Evolutionary conservation across 2,329 filamentous ascomycete genomes (phyloP).

Genomic region (Cladosporium sp.): DNA sequence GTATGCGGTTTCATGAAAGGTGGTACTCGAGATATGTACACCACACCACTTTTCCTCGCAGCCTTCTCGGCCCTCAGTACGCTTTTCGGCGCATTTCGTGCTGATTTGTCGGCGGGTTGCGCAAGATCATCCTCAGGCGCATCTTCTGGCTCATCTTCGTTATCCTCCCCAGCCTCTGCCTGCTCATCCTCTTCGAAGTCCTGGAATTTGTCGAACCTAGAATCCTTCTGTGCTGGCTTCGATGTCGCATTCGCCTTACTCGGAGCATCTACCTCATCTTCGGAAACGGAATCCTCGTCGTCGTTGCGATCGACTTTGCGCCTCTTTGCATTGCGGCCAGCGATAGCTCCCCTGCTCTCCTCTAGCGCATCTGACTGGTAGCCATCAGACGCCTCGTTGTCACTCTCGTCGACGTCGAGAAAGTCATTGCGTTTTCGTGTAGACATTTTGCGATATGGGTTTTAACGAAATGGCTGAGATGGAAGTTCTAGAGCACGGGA

Average conservation of each 20-base stretch:
- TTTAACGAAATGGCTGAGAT: background rate
- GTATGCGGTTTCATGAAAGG: conserved; percentile 84
- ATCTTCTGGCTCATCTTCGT: conserved; percentile 19
- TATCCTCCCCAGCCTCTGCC: conserved; percentile 15
- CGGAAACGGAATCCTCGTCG: conserved; percentile 25
- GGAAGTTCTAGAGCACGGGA: background rate
- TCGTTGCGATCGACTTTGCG: conserved; percentile 50
- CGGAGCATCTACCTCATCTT: conserved; percentile 14
- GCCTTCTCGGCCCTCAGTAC: conserved; percentile 59
- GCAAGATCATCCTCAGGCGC: conserved; percentile 1
- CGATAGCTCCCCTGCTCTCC: conserved; percentile 54
- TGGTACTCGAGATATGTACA: conserved; percentile 77
- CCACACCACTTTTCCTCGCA: conserved; percentile 67
- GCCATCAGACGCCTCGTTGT: conserved; percentile 40
- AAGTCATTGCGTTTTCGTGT: conserved; percentile 67
- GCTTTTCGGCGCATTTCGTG: conserved; percentile 54
- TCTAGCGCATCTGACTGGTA: conserved; percentile 65
- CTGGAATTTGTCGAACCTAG: conserved; percentile 15
- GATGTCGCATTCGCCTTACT: conserved; percentile 12
- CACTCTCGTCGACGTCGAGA: conserved; percentile 47
- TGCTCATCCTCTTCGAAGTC: conserved; percentile 23
- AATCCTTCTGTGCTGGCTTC: conserved; percentile 13
- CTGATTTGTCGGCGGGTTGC: conserved; percentile 9
- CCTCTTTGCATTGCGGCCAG: conserved; percentile 51
- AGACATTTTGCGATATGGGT: conserved; percentile 48